Evolutionary conservation across 83 land plant species (phyloP), one percentile per base, ranked within the genome.

Genomic region (Larix sibirica): DNA sequence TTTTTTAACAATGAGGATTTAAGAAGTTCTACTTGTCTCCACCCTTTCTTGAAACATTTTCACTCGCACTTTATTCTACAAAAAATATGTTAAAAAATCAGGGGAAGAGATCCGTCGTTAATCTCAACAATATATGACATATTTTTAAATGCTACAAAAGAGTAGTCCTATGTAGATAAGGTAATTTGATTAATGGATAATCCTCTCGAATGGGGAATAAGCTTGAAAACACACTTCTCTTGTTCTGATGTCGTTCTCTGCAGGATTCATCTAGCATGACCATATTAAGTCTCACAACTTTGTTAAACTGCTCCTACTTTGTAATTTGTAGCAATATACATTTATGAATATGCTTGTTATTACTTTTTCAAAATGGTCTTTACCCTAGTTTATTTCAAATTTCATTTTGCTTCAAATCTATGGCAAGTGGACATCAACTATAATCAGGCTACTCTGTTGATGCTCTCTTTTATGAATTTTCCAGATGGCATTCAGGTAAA

Each of bases 401-500:
- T 83, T 10, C 67, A 97, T 98, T 90, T 97, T 83, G 94, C 91
- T 74, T 88, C 86, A 60, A 96, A 97, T 74, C 89, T 98, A n/a
- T 97, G 99, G 99, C 89, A 86, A 83, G 83, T 97, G 80, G 99
- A 97, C 63, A 91, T 97, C 77, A 93, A 94, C 80, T 91, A 86
- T 28, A 90, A 86, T 79, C 98, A 97, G 81, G 95, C 93, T 86
- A 98, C 98, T 42, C 88, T 94, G 23, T 74, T 97, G 83, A 93
- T 97, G 98, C 94, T 97, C 81, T 94, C 98, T 79, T 91, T 98
- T n/a, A 97, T 97, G 86, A 97, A 91, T 81, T 83, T 94, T 83
- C 99, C 99, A 20, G 99, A 97, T 90, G 98, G 98, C 80, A 93
- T 96, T 65, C 99, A 97, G 99, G 99, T 96, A 69, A 71, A 14